phyloP scores from a whole-genome alignment of 2,329 filamentous ascomycete species.

The Penicillium sp. region DNA sequence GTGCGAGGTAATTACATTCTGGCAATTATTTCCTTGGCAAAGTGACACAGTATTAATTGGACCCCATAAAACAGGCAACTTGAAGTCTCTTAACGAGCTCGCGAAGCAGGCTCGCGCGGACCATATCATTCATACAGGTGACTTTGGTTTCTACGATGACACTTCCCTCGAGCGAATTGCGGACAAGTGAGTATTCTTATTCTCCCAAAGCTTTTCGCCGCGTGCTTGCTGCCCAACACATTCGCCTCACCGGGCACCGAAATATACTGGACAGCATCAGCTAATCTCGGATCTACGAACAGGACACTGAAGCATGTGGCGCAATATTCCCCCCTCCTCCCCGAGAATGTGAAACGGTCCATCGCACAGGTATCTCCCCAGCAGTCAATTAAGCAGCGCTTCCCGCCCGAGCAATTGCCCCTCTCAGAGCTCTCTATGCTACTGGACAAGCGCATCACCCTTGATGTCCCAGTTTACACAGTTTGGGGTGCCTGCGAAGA shows the following conservation, averaged over 20 bases:
- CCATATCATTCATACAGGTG: constrained; percentile 96
- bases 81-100: constrained; percentile 90
- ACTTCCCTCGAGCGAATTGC: constrained; percentile 92
- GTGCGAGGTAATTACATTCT: constrained; percentile 38
- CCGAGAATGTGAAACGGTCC: constrained; percentile 61
- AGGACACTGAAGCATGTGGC: constrained; percentile 97
- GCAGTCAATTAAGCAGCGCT: constrained; percentile 69
- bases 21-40: not conserved
- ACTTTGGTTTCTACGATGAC: constrained; percentile 98
- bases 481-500: constrained; percentile 99
- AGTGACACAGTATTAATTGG: constrained; percentile 13
- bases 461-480: constrained; percentile 94
- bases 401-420: constrained; percentile 69
- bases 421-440: constrained; percentile 88
- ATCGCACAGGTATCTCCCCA: constrained; percentile 61
- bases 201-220: not conserved
- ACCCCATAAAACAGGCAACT: constrained; percentile 59
- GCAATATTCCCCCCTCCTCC: constrained; percentile 91
- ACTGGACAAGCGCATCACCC: constrained; percentile 75
- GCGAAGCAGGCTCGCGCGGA: constrained; percentile 89
- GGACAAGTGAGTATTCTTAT: constrained; percentile 64
- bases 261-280: constrained; percentile 5
- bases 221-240: constrained; percentile 10
- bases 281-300: constrained; percentile 18
- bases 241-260: constrained; percentile 3